A percentile compares a stretch with the other conserved stretches of the same genome.
phyloP scores from a whole-genome alignment of 2,329 filamentous ascomycete genomes.

The Talaromyces atroroseus region DNA sequence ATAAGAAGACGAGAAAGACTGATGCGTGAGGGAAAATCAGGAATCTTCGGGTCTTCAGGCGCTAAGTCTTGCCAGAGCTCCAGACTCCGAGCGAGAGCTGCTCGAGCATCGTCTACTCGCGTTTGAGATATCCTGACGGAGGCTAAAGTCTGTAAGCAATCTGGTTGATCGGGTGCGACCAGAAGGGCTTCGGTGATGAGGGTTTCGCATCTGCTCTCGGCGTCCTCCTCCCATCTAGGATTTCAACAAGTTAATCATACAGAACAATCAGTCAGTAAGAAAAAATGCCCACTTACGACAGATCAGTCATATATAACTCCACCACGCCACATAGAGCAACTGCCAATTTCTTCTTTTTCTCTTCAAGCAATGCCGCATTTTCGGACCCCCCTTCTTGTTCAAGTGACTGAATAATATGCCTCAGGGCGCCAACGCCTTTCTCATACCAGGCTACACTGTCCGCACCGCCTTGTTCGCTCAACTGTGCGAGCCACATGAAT shows the following conservation, averaged over 20 bases:
- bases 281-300: constrained; percentile 62
- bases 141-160: constrained; percentile 92
- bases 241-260: not conserved
- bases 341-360: constrained; percentile 75
- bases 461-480: constrained; percentile 61
- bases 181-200: constrained; percentile 87
- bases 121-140: constrained; percentile 88
- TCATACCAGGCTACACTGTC: constrained; percentile 60
- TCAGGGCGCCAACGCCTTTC: constrained; percentile 63
- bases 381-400: constrained; percentile 44
- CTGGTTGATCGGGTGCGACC: constrained; percentile 72
- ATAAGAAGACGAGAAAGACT: constrained; percentile 79
- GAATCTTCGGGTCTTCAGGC: constrained; percentile 64
- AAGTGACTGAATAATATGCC: constrained; percentile 63
- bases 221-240: constrained; percentile 70
- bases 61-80: constrained; percentile 76
- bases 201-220: constrained; percentile 79
- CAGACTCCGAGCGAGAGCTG: constrained; percentile 72
- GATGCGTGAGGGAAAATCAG: constrained; percentile 80
- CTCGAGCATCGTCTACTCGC: constrained; percentile 69
- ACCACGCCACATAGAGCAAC: constrained; percentile 90
- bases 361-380: constrained; percentile 47
- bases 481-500: constrained; percentile 88
- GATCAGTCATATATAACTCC: constrained; percentile 98
- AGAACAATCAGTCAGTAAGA: constrained; percentile 55